These are phyloP conservation scores for Candida hispaniensis DNA, from an alignment of 805 yeast genomes.

Conservation along the genomic window DNA sequence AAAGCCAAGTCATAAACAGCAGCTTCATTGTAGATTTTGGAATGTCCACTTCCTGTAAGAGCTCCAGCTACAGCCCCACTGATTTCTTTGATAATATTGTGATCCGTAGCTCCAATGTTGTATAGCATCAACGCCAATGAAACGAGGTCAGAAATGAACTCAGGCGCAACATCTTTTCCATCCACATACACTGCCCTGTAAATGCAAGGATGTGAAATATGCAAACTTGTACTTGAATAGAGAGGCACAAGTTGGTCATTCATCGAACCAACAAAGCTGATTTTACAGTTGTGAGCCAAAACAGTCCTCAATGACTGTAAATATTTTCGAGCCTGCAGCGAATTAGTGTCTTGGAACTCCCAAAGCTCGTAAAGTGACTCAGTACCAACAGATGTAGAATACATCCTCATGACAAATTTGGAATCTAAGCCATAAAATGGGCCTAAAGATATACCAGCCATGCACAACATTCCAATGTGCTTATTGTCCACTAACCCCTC, in stretches of 20 bases:
- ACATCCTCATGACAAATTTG: slow-evolving; percentile 71
- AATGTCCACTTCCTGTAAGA: slow-evolving; percentile 91
- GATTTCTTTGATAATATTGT: slow-evolving; percentile 75
- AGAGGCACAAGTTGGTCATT: slow-evolving; percentile 92
- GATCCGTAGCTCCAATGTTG: slow-evolving; percentile 72
- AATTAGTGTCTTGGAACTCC: slow-evolving; percentile 70
- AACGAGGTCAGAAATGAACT: slow-evolving; percentile 64
- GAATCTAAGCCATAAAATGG: slow-evolving; percentile 90
- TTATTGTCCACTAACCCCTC: slow-evolving; percentile 37
- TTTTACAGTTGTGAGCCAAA: slow-evolving; percentile 59
- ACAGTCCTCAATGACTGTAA: slow-evolving; percentile 55
- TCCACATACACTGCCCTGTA: slow-evolving; percentile 85
- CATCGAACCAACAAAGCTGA: slow-evolving; percentile 76
- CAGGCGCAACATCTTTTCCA: slow-evolving; percentile 65
- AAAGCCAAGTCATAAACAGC: slow-evolving; percentile 76
- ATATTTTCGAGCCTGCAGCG: slow-evolving; percentile 60
- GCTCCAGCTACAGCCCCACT: slow-evolving; percentile 78
- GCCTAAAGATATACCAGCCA: slow-evolving; percentile 95
- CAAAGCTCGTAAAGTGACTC: slow-evolving; percentile 79
- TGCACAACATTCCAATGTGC: slow-evolving; percentile 65
- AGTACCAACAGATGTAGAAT: slow-evolving; percentile 70
- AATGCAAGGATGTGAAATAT: slow-evolving; percentile 79
- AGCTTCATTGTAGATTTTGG: slow-evolving; percentile 74
- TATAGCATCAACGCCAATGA: slow-evolving; percentile 62
- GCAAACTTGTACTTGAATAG: slow-evolving; percentile 75